Conservation (phyloP, 1,284 basidiomycete genomes). For the Sporisorium reilianum region DNA sequence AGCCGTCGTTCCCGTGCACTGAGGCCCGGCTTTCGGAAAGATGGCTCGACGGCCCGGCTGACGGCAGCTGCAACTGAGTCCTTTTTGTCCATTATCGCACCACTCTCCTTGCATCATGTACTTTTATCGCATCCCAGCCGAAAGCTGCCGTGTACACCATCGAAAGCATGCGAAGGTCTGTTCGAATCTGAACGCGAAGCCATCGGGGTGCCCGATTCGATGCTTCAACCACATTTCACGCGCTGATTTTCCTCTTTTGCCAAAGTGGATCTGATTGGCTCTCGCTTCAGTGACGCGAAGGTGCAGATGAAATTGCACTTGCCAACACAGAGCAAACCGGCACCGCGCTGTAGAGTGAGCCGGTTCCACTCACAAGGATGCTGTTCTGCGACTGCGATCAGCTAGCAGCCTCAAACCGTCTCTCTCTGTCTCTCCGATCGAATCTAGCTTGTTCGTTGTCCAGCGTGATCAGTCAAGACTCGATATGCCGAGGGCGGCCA, state of each 20-base stretch:
- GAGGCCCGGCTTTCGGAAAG: conserved; percentile 54
- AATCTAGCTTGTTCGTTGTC: not conserved
- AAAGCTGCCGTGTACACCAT: not conserved
- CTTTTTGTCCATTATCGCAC: conserved; percentile 4
- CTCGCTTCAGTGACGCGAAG: conserved; percentile 15
- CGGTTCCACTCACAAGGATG: conserved; percentile 1
- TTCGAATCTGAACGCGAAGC: not conserved
- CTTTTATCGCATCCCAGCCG: conserved; percentile 4
- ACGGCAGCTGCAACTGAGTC: conserved; percentile 59
- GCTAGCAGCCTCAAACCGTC: too few relatives aligned
- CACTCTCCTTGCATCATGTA: conserved; percentile 21
- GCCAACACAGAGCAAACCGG: not conserved
- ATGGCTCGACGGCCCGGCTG: conserved; percentile 63
- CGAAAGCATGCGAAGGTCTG: not conserved
- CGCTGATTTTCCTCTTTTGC: conserved; percentile 2
- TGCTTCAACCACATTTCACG: conserved; percentile 16
- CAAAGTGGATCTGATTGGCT: conserved; percentile 21
- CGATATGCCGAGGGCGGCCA: conserved; percentile 7
- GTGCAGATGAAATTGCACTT: conserved; percentile 9
- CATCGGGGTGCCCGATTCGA: conserved; percentile 4
- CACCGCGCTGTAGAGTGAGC: conserved; percentile 1
- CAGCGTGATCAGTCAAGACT: not conserved
- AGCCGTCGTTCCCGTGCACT: conserved; percentile 56
- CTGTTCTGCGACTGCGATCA: not conserved
- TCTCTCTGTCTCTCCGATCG: too few relatives aligned